Evolutionary conservation across 2,329 filamentous ascomycete species (phyloP).

Genomic region (Triangularia setosa): DNA sequence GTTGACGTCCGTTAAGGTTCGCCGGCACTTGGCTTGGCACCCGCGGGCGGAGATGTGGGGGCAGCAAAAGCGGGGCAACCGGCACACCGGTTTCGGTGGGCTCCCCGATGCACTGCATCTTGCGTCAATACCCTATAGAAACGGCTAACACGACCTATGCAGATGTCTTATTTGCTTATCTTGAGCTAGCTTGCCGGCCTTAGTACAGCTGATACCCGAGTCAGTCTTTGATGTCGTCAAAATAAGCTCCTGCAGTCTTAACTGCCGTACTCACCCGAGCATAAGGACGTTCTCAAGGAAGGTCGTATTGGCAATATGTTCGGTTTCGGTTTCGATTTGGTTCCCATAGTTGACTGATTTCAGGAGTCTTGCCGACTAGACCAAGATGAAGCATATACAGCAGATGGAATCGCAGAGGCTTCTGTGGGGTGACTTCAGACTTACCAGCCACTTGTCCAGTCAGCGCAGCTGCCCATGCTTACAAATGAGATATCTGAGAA

Average conservation of each 20-base stretch:
- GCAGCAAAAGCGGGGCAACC: not conserved
- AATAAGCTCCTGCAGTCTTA: not conserved
- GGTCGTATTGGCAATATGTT: not conserved
- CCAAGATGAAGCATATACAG: not conserved
- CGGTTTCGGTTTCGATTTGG: not conserved
- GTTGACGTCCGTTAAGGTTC: not conserved
- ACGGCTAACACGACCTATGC: not conserved
- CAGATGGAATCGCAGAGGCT: not conserved
- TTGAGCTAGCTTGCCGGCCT: not conserved
- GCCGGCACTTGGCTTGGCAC: not conserved
- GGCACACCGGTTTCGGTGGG: not conserved
- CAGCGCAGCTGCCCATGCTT: not conserved
- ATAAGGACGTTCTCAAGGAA: not conserved
- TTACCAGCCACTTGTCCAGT: not conserved
- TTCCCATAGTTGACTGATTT: not conserved
- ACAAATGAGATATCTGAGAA: not conserved
- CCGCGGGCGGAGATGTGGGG: not conserved
- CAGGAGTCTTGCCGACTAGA: not conserved
- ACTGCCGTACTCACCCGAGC: too few species aligned
- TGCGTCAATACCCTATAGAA: not conserved
- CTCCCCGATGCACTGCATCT: not conserved
- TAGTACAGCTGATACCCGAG: not conserved
- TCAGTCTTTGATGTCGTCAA: not conserved
- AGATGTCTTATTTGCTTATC: not conserved
- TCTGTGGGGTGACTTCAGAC: not conserved